Conservation (phyloP, 2,329 filamentous ascomycete genomes). For the Aspergillus alliaceus region DNA sequence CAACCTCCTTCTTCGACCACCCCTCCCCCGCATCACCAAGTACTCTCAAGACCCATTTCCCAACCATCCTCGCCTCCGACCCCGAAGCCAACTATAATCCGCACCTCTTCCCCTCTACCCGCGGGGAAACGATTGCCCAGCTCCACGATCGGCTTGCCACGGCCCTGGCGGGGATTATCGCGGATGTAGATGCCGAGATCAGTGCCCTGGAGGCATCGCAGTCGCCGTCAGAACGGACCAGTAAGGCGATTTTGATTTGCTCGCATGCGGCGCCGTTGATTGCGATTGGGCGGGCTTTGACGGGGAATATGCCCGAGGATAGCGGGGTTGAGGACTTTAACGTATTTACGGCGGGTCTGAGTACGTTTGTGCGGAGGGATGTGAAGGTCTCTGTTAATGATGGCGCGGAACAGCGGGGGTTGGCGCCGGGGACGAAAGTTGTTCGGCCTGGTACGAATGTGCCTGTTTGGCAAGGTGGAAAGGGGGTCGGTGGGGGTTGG, state of each 20-base stretch:
- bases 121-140: constrained; percentile 76
- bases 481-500: constrained; percentile 75
- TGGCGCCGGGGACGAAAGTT: constrained; percentile 33
- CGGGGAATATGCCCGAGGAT: constrained; percentile 72
- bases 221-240: constrained; percentile 49
- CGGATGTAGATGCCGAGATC: constrained; percentile 64
- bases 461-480: constrained; percentile 57
- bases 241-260: constrained; percentile 70
- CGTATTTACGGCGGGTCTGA: constrained; percentile 81
- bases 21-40: constrained; percentile 69
- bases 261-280: constrained; percentile 91
- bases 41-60: constrained; percentile 66
- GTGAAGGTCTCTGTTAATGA: background rate
- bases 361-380: constrained; percentile 59
- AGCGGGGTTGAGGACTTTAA: constrained; percentile 75
- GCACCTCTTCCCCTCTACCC: constrained; percentile 65
- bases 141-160: constrained; percentile 78
- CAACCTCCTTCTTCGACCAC: constrained; percentile 75
- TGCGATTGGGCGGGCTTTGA: constrained; percentile 77
- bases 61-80: constrained; percentile 27
- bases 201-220: constrained; percentile 44
- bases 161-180: constrained; percentile 68
- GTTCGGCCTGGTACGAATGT: constrained; percentile 21
- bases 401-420: background rate
- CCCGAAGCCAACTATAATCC: constrained; percentile 56